These are phyloP conservation scores for Madurella mycetomatis DNA, from an alignment of 2,329 filamentous ascomycete species.

Conservation along the genomic window DNA sequence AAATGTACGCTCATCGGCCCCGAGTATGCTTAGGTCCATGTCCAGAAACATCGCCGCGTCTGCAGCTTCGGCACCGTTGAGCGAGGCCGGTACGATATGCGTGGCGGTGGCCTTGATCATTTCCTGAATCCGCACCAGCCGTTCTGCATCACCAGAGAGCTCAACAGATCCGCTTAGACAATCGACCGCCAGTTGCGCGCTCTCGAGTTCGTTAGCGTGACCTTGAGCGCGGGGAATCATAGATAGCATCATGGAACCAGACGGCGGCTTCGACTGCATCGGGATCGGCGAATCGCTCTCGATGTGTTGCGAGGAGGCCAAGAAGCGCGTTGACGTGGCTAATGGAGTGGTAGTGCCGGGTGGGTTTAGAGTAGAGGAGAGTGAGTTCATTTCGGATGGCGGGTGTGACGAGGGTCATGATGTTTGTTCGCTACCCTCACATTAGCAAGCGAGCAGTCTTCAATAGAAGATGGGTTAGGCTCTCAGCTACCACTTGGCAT, in stretches of 20 bases:
- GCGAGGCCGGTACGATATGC: constrained; percentile 4
- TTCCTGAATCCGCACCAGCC: constrained; percentile 6
- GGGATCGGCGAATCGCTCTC: constrained; percentile 11
- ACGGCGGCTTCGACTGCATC: constrained; percentile 20
- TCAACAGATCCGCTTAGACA: not conserved
- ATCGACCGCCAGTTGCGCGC: constrained; percentile 12
- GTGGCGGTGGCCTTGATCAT: constrained; percentile 20
- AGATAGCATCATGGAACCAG: constrained; percentile 23
- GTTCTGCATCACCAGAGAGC: not conserved
- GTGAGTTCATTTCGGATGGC: not conserved
- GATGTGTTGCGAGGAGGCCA: constrained; percentile 8
- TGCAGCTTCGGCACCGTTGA: not conserved
- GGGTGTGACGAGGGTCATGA: constrained; percentile 1
- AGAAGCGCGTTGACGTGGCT: constrained; percentile 16
- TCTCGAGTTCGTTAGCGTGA: constrained; percentile 10
- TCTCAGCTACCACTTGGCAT: not conserved
- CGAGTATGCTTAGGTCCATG: constrained; percentile 19
- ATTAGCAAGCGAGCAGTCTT: not conserved
- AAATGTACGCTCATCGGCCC: constrained; percentile 19
- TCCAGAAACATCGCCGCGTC: constrained; percentile 21
- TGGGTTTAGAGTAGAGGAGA: constrained; percentile 1
- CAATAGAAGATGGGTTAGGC: not conserved
- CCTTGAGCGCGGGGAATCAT: constrained; percentile 8
- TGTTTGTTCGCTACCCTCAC: too few relatives aligned
- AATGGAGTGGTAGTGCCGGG: constrained; percentile 17